Evolutionary conservation across 2,329 filamentous ascomycete genomes (phyloP).

Genomic region (Elsinoe fawcettii): DNA sequence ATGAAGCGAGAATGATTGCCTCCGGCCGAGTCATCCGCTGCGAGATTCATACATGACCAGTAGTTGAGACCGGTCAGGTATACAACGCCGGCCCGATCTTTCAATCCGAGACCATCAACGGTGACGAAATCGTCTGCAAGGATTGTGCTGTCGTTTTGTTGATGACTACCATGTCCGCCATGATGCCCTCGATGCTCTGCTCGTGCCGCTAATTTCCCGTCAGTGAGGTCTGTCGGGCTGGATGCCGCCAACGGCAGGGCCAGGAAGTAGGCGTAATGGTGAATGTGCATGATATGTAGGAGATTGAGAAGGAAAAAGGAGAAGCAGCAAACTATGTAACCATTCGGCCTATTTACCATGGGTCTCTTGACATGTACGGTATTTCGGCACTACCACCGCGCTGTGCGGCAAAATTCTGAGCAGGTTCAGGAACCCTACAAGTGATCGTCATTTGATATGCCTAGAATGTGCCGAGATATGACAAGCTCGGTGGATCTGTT

Average conservation of each 20-base stretch:
- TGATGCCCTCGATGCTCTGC: not conserved
- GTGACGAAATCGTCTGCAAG: constrained; percentile 31
- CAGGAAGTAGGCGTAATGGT: not conserved
- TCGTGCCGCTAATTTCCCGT: not conserved
- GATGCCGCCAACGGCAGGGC: not conserved
- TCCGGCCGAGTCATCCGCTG: constrained; percentile 29
- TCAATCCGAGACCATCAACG: constrained; percentile 29
- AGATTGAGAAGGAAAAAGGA: too few relatives aligned
- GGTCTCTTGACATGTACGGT: too few relatives aligned
- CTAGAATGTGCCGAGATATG: not conserved
- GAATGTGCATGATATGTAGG: not conserved
- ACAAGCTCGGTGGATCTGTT: not conserved
- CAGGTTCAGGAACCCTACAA: not conserved
- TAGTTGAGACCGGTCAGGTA: constrained; percentile 36
- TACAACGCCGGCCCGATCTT: constrained; percentile 29
- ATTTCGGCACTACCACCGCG: too few relatives aligned
- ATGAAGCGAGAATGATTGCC: constrained; percentile 33
- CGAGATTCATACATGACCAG: constrained; percentile 36
- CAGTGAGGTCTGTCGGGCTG: not conserved
- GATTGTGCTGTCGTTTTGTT: constrained; percentile 4
- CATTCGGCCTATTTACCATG: too few relatives aligned
- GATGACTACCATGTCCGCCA: not conserved
- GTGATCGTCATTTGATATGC: not conserved
- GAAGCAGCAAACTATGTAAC: too few relatives aligned
- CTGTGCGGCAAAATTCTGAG: too few relatives aligned